Percentiles rank a stretch among this genome's conserved stretches.
Evolutionary conservation across 768 basidiomycete species (phyloP).

Genomic region (Pulveroboletus sp.): DNA sequence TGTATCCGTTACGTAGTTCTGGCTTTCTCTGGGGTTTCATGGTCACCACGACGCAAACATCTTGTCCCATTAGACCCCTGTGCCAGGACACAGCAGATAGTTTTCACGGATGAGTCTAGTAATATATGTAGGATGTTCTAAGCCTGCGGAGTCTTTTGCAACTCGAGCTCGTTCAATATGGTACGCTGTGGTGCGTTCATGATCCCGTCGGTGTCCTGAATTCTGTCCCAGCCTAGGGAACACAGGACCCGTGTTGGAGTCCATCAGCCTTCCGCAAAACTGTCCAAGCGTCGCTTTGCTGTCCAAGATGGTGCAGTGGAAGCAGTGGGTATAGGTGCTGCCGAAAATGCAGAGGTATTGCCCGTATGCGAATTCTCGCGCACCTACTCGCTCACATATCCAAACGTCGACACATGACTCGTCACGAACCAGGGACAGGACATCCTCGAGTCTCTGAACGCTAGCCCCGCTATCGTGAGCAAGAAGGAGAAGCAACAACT

Average conservation of each 20-base stretch:
- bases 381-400: background rate
- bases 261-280: conserved; percentile 51
- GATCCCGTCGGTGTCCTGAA: conserved; percentile 7
- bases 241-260: conserved; percentile 39
- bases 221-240: conserved; percentile 28
- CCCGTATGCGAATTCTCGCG: conserved; percentile 29
- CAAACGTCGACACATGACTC: background rate
- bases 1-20: background rate
- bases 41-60: too few species aligned
- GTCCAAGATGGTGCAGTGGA: conserved; percentile 47
- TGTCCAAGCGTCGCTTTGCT: conserved; percentile 45
- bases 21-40: background rate
- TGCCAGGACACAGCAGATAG: background rate
- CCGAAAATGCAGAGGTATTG: conserved; percentile 30
- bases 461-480: conserved; percentile 29
- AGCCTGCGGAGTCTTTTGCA: background rate
- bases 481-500: conserved; percentile 67
- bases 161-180: conserved; percentile 9
- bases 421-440: conserved; percentile 36
- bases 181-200: conserved; percentile 9
- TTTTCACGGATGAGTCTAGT: background rate
- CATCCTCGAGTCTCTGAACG: conserved; percentile 37
- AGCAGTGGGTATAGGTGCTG: conserved; percentile 42
- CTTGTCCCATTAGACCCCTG: background rate
- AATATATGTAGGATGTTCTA: background rate